phyloP scores from a whole-genome alignment of 2,329 filamentous ascomycete genomes.

The Monosporascus cannonballus region DNA sequence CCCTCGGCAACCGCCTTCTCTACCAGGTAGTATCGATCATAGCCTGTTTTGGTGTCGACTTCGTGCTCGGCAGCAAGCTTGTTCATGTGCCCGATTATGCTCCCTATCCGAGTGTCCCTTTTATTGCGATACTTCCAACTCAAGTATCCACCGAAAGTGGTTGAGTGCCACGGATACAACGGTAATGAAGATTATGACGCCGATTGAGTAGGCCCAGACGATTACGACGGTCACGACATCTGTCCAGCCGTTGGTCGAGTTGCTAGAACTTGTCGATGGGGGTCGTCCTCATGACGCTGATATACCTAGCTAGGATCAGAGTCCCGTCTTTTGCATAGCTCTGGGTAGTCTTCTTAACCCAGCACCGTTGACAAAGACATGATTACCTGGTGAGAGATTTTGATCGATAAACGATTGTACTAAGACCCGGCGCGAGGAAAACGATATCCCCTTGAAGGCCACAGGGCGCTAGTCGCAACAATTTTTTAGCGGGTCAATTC shows the following conservation, averaged over 20 bases:
- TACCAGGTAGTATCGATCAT: constrained; percentile 21
- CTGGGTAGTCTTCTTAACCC: too few relatives aligned
- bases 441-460: too few relatives aligned
- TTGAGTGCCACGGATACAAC: constrained; percentile 60
- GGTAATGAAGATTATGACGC: constrained; percentile 58
- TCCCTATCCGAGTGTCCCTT: constrained; percentile 60
- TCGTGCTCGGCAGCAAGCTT: constrained; percentile 45
- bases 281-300: constrained; percentile 18
- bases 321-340: too few relatives aligned
- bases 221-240: constrained; percentile 56
- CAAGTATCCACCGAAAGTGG: constrained; percentile 52
- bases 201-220: constrained; percentile 61
- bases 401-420: too few relatives aligned
- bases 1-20: constrained; percentile 24
- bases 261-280: constrained; percentile 26
- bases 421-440: too few relatives aligned
- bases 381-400: too few relatives aligned
- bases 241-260: constrained; percentile 34
- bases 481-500: too few relatives aligned
- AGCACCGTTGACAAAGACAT: too few relatives aligned
- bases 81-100: constrained; percentile 58
- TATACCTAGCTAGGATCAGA: too few relatives aligned
- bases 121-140: constrained; percentile 56
- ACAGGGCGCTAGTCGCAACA: too few relatives aligned
- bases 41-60: constrained; percentile 16